These are phyloP conservation scores for Neltuma alba DNA, from an alignment of 306 rosid genomes.

Conservation along the genomic window DNA sequence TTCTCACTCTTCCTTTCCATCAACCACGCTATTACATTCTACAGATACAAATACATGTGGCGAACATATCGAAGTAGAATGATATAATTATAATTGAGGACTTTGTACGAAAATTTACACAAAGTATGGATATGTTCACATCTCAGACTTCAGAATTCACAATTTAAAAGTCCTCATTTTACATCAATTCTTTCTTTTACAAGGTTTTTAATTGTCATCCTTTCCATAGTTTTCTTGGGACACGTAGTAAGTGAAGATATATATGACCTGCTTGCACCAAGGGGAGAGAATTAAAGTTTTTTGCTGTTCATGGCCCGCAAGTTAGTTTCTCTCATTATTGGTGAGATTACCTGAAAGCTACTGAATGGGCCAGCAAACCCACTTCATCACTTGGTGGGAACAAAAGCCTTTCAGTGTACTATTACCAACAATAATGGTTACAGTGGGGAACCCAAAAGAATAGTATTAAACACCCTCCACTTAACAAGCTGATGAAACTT, in stretches of 20 bases:
- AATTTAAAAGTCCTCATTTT: background rate
- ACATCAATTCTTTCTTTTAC: too few relatives aligned
- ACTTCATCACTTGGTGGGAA: background rate
- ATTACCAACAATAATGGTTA: background rate
- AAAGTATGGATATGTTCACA: background rate
- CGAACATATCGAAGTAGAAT: background rate
- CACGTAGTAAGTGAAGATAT: too few relatives aligned
- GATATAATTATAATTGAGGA: too few relatives aligned
- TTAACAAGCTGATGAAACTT: background rate
- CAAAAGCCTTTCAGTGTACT: background rate
- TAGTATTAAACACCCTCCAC: background rate
- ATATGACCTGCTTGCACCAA: background rate
- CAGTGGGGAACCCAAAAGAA: background rate
- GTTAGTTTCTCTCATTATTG: background rate
- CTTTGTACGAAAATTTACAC: too few relatives aligned
- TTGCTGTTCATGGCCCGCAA: background rate
- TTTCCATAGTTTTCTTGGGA: too few relatives aligned
- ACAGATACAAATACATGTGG: background rate
- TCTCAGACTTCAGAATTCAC: background rate
- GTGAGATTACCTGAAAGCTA: background rate
- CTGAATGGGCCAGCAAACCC: background rate
- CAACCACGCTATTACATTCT: too few relatives aligned
- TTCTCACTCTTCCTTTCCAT: background rate
- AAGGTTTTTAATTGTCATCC: background rate
- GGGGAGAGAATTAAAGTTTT: background rate